phyloP scores from a whole-genome alignment of 2,329 filamentous ascomycete genomes.

The Xylariaceae sp. region DNA sequence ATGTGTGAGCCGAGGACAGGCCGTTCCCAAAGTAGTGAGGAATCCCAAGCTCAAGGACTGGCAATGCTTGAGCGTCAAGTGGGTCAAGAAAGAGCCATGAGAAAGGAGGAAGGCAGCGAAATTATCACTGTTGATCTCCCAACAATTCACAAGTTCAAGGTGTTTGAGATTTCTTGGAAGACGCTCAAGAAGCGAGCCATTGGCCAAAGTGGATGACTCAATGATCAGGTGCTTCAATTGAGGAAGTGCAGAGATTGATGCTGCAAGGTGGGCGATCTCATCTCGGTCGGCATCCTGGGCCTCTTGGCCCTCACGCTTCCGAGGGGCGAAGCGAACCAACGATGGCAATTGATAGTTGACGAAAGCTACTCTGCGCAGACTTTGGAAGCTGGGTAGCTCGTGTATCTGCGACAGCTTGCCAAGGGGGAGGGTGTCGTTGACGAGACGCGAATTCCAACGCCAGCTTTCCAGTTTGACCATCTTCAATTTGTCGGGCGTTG shows the following conservation, averaged over 20 bases:
- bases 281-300: conserved; percentile 29
- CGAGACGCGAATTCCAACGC: conserved; percentile 58
- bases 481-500: conserved; percentile 34
- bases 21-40: conserved; percentile 58
- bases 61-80: conserved; percentile 72
- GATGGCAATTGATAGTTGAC: conserved; percentile 61
- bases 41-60: conserved; percentile 74
- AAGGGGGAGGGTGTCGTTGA: conserved; percentile 43
- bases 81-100: conserved; percentile 64
- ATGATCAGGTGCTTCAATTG: conserved; percentile 65
- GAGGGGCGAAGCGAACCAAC: conserved; percentile 16
- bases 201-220: conserved; percentile 69
- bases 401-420: conserved; percentile 53
- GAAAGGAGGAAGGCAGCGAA: conserved; percentile 62
- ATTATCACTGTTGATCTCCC: conserved; percentile 64
- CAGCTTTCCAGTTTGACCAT: conserved; percentile 47
- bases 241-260: conserved; percentile 52
- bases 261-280: conserved; percentile 37
- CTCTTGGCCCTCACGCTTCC: conserved; percentile 18
- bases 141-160: conserved; percentile 76
- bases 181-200: conserved; percentile 61
- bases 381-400: conserved; percentile 50
- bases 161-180: conserved; percentile 63
- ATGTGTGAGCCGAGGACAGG: conserved; percentile 67
- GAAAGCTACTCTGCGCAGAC: conserved; percentile 54